Base-by-base conservation (phyloP, 495 filamentous ascomycete species). In the Podospora sp. region DNA sequence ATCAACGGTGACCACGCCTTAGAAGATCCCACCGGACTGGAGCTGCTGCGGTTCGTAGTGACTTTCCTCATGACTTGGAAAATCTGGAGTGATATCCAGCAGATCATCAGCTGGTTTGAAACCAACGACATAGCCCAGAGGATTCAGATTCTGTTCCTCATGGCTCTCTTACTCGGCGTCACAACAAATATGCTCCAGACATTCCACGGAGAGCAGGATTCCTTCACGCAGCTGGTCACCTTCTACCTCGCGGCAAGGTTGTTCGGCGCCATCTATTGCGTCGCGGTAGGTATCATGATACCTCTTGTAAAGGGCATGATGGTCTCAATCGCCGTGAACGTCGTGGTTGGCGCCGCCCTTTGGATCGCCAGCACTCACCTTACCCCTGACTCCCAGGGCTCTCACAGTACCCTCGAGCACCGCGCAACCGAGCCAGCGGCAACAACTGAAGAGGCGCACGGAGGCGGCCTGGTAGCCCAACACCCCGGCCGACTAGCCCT, bases 141-240 rank as follows among this genome's bases (percentile, higher is more conserved):
- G 12, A 57, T 87, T 62, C 80, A 77, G 27, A 77, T 89, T 35
- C 69, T 88, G 12, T 85, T 87, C 62, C 74, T 82, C 33, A 83
- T 87, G 66, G 80, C 81, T 14, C 86, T 82, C 73, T 79, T 89
- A 21, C 74, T 88, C 8, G 86, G 78, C 72, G 83, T 80, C 33
- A 88, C 86, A 4, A 84, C 84, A 21, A 87, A 87, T 60, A 86
- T 87, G 71, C 80, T 84, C 8, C 79, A 83, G 57, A 77, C 82
- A 9, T 84, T 83, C 68, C 70, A 74, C 11, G 68, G 73, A 3
- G 68, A 64, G 21, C 65, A 68, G 40, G 71, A 75, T 35, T 87
- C 86, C 0, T 89, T 83, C 63, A 72, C 80, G 0, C 80, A 81
- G 46, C 76, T 89, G 3, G 78, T 88, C 25, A 78, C 78, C 9